Evolutionary conservation across 2,329 filamentous ascomycete species (phyloP), one percentile per base, ranked within the genome.

Genomic region (Cladosporium halotolerans): DNA sequence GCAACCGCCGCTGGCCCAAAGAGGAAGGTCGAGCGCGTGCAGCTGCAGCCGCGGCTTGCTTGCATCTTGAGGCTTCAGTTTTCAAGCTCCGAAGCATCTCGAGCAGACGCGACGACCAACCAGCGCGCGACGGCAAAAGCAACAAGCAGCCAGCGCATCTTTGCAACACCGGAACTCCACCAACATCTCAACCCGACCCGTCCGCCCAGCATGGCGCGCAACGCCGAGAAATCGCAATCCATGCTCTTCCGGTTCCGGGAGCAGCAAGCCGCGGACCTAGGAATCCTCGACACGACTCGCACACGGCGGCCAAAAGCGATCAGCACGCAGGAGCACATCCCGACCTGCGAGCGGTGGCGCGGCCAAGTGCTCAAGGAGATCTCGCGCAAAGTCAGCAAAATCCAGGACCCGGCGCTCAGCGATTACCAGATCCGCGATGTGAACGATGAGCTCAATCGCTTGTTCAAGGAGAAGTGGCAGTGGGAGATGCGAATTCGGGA

Each of bases 201-300:
- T 28, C 18, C 23, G 9, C 28, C 18, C 38, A 53, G 10, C 28
- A 68, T 68, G 92, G 91, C 92, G 68, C 92, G 92, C 68, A 96
- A 97, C 73, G 92, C 89, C 43, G 92, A 97, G 80, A 99, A 97
- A 73, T 92, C 93, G 66, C 93, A 99, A 78, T 96, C 91, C 45
- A 99, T 99, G 92, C 92, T 99, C 72, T 99, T 96, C 78, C 92
- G 93, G 79, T 99, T 99, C 79, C 89, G 93, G 71, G 93, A 95
- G 68, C 88, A 92, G 64, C 93, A 97, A 81, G 92, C 92, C 61
- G 89, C 90, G 60, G 91, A 96, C 74, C 81, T 96, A 45, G 92
- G 92, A 67, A 96, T 97, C 72, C 88, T 99, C 73, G 92, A 97
- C 76, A 87, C 87, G 28, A 88, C 89, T 55, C 88, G 91, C 57